Evolutionary conservation across 768 basidiomycete species (phyloP).

Genomic region (Leccinum rimulosum): DNA sequence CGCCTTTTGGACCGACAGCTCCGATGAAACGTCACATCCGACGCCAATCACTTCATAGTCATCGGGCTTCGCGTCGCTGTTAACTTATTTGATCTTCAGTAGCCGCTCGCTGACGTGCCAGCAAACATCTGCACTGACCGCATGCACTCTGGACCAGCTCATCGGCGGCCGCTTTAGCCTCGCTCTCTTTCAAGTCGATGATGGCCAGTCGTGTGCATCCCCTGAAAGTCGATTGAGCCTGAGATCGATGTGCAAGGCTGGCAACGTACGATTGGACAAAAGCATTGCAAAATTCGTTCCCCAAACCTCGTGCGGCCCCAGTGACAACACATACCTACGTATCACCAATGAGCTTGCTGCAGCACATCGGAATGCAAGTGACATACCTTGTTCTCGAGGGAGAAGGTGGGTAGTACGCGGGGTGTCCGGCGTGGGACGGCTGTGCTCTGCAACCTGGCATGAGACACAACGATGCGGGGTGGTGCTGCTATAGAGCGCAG

Average conservation of each 20-base stretch:
- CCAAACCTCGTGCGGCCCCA: constrained; percentile 89
- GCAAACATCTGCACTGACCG: constrained; percentile 35
- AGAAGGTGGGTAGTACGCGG: constrained; percentile 70
- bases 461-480: constrained; percentile 8
- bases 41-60: constrained; percentile 70
- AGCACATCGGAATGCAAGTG: background rate
- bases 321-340: constrained; percentile 86
- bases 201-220: constrained; percentile 81
- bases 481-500: constrained; percentile 10
- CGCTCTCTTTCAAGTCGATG: constrained; percentile 73
- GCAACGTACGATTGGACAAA: constrained; percentile 72
- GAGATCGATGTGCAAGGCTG: background rate
- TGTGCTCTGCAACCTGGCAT: constrained; percentile 29
- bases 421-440: constrained; percentile 25
- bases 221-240: constrained; percentile 36
- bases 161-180: constrained; percentile 63
- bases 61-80: constrained; percentile 51
- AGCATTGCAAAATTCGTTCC: constrained; percentile 86
- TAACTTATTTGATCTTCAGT: constrained; percentile 41
- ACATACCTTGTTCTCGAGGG: constrained; percentile 71
- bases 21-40: constrained; percentile 86
- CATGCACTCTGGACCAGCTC: constrained; percentile 61
- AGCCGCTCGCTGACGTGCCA: constrained; percentile 23
- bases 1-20: constrained; percentile 71
- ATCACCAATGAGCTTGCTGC: background rate